Evolutionary conservation across 805 yeast genomes (phyloP).

Genomic region (Candida caryicola): DNA sequence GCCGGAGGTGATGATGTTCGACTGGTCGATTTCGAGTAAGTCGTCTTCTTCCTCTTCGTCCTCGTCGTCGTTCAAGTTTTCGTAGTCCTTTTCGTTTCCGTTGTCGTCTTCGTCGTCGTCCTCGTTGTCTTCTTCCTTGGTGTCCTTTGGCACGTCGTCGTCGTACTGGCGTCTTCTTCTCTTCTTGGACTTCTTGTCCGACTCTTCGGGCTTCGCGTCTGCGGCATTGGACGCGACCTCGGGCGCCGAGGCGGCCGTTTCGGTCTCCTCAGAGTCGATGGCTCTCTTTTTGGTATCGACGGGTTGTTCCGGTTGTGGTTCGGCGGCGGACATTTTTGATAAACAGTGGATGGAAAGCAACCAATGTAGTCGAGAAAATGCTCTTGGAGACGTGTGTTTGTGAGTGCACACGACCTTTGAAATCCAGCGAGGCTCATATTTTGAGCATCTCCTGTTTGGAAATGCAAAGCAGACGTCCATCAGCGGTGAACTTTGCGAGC

Average conservation of each 20-base stretch:
- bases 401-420: neutral
- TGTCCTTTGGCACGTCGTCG: constrained; percentile 54
- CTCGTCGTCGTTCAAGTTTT: constrained; percentile 50
- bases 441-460: no score
- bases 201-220: constrained; percentile 9
- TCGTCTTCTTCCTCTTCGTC: constrained; percentile 78
- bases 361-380: no score
- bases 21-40: constrained; percentile 71
- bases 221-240: constrained; percentile 17
- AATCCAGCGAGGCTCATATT: neutral
- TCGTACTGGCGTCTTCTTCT: constrained; percentile 57
- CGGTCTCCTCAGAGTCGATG: constrained; percentile 16
- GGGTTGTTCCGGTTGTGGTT: neutral
- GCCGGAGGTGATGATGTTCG: constrained; percentile 80
- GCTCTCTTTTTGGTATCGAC: constrained; percentile 3
- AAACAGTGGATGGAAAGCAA: no score
- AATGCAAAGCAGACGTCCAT: no score
- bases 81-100: constrained; percentile 47
- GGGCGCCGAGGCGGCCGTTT: constrained; percentile 13
- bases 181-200: constrained; percentile 38
- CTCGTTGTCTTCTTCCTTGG: constrained; percentile 39
- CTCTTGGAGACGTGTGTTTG: neutral
- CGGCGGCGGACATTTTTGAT: neutral
- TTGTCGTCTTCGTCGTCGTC: constrained; percentile 32
- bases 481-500: no score